These are phyloP conservation scores for Polychaeton citri DNA, from an alignment of 2,329 filamentous ascomycete genomes.

Conservation along the genomic window DNA sequence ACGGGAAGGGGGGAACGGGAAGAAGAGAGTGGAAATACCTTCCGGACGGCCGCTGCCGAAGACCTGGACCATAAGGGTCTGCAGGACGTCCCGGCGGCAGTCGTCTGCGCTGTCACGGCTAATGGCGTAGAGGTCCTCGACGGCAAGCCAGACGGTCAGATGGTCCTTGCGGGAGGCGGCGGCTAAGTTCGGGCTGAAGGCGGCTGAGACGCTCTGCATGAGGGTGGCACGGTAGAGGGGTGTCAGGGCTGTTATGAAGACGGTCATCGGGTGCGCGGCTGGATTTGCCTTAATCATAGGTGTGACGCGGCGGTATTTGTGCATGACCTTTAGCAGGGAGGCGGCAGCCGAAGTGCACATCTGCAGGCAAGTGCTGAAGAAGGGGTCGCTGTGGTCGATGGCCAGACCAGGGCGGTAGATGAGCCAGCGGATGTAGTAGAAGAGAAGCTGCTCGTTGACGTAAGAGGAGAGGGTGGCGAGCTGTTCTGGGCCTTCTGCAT, in stretches of 20 bases:
- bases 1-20: background rate
- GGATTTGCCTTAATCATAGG: constrained; percentile 3
- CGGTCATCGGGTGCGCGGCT: constrained; percentile 1
- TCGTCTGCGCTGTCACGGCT: background rate
- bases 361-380: constrained; percentile 4
- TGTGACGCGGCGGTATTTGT: background rate
- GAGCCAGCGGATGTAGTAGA: constrained; percentile 5
- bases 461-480: constrained; percentile 3
- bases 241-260: constrained; percentile 4
- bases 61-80: background rate
- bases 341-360: constrained; percentile 3
- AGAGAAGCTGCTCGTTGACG: constrained; percentile 5
- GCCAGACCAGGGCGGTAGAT: constrained; percentile 5
- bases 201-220: background rate
- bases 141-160: background rate
- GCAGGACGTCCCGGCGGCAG: background rate
- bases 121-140: background rate
- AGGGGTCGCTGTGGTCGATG: background rate
- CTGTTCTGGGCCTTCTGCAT: constrained; percentile 2
- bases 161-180: background rate
- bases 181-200: background rate
- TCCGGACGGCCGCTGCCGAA: background rate
- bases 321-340: background rate
- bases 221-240: constrained; percentile 2
- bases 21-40: background rate